phyloP scores from a whole-genome alignment of 345 rosid genomes.

The Rhizophora apiculata region DNA sequence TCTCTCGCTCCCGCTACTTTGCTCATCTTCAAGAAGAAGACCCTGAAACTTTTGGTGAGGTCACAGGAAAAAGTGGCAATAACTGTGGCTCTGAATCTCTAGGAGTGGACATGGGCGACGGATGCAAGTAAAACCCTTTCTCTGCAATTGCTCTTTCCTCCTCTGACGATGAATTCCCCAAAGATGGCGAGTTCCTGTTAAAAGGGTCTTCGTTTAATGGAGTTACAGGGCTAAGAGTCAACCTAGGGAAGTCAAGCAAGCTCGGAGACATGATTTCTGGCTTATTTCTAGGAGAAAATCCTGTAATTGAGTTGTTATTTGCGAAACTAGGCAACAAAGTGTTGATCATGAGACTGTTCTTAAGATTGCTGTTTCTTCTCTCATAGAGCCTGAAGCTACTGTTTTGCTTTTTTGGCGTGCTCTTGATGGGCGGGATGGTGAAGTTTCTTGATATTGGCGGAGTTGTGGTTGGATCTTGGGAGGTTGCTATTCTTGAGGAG shows the following conservation, averaged over 20 bases:
- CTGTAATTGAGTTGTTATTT: conserved; percentile 3
- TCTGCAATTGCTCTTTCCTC: conserved; percentile 35
- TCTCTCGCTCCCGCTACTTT: conserved; percentile 5
- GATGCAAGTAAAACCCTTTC: conserved; percentile 43
- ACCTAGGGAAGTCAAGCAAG: conserved; percentile 86
- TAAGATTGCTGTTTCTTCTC: conserved; percentile 72
- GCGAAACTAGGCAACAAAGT: conserved; percentile 52
- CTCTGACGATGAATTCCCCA: conserved; percentile 39
- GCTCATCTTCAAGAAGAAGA: conserved; percentile 14
- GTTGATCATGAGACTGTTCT: conserved; percentile 85
- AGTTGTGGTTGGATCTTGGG: conserved; percentile 22
- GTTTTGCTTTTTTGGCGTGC: conserved; percentile 40
- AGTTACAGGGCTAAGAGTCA: conserved; percentile 80
- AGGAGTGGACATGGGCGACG: conserved; percentile 35
- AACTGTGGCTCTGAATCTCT: conserved; percentile 33
- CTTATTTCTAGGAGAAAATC: conserved; percentile 61
- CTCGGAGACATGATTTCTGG: conserved; percentile 85
- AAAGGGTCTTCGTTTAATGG: conserved; percentile 78
- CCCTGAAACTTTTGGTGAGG: conserved; percentile 29
- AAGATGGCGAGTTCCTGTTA: conserved; percentile 53
- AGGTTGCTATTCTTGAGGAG: conserved; percentile 14
- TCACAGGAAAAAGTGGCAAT: conserved; percentile 37
- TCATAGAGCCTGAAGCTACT: conserved; percentile 84
- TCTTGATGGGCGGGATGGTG: conserved; percentile 67
- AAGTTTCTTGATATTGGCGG: conserved; percentile 26